Conservation (phyloP, 164 flowering plant species). For the Vitis amurensis region DNA sequence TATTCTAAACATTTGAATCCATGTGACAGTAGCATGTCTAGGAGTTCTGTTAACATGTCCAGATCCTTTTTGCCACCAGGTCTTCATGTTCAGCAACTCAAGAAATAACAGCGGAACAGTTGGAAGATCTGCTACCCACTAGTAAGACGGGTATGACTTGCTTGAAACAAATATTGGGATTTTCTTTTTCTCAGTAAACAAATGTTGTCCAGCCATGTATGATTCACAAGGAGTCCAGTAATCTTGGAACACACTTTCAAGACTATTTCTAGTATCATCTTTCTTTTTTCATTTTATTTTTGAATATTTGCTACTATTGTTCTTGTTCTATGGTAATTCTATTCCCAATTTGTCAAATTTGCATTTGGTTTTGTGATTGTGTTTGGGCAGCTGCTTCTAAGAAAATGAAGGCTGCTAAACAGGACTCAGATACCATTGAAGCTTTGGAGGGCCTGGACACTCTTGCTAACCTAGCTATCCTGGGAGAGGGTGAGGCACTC, state of each 20-base stretch:
- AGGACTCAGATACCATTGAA: conserved; percentile 39
- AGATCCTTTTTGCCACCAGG: conserved; percentile 33
- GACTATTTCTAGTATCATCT: background rate
- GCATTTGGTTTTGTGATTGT: conserved; percentile 10
- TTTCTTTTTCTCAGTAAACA: background rate
- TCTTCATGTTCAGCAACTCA: conserved; percentile 59
- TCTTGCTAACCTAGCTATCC: conserved; percentile 70
- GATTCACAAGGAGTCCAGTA: background rate
- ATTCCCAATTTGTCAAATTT: background rate
- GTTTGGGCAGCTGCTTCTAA: conserved; percentile 37
- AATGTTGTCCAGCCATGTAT: background rate
- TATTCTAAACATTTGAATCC: too few relatives aligned
- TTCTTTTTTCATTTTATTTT: background rate
- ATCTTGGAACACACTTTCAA: background rate
- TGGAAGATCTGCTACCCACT: conserved; percentile 44
- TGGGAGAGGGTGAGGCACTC: conserved; percentile 51
- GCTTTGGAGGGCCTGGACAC: conserved; percentile 71
- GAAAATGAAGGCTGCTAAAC: conserved; percentile 45
- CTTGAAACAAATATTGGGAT: background rate
- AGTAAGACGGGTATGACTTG: conserved; percentile 37
- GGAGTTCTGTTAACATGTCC: conserved; percentile 8
- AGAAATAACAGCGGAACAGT: conserved; percentile 50
- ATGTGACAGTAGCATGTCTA: background rate
- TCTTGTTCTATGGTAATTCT: background rate
- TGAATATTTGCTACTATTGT: background rate